These are phyloP conservation scores for Paraphaeosphaeria sporulosa DNA, from an alignment of 2,329 filamentous ascomycete genomes.

Conservation along the genomic window DNA sequence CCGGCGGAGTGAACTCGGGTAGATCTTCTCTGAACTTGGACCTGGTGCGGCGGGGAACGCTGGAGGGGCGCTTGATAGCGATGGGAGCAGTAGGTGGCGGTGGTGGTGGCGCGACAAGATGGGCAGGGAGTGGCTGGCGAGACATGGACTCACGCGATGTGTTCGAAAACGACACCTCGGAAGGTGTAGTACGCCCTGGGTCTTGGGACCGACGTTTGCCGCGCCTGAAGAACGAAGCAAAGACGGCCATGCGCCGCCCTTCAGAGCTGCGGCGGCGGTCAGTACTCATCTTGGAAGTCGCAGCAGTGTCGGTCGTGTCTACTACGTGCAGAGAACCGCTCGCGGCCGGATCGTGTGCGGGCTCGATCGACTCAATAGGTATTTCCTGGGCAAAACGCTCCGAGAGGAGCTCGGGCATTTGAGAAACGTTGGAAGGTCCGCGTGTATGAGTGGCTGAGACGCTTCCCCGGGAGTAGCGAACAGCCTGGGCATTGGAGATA, in stretches of 20 bases:
- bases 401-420: constrained; percentile 59
- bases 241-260: constrained; percentile 44
- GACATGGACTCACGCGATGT: constrained; percentile 88
- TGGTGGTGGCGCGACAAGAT: constrained; percentile 53
- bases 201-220: constrained; percentile 59
- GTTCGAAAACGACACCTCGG: constrained; percentile 81
- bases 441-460: constrained; percentile 55
- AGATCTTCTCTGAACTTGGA: constrained; percentile 94
- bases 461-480: constrained; percentile 58
- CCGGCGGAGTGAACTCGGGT: constrained; percentile 81
- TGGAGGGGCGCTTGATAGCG: constrained; percentile 58
- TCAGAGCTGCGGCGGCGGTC: constrained; percentile 45
- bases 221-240: constrained; percentile 72
- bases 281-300: constrained; percentile 35
- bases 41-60: constrained; percentile 77
- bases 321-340: constrained; percentile 45
- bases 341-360: constrained; percentile 34
- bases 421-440: constrained; percentile 61
- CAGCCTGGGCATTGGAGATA: constrained; percentile 57
- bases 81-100: constrained; percentile 47
- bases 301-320: constrained; percentile 39
- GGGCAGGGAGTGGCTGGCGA: constrained; percentile 60
- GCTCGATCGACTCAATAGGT: constrained; percentile 54
- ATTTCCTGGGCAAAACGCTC: constrained; percentile 46
- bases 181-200: constrained; percentile 63